phyloP scores from a whole-genome alignment of 345 rosid species.

The Adansonia digitata region DNA sequence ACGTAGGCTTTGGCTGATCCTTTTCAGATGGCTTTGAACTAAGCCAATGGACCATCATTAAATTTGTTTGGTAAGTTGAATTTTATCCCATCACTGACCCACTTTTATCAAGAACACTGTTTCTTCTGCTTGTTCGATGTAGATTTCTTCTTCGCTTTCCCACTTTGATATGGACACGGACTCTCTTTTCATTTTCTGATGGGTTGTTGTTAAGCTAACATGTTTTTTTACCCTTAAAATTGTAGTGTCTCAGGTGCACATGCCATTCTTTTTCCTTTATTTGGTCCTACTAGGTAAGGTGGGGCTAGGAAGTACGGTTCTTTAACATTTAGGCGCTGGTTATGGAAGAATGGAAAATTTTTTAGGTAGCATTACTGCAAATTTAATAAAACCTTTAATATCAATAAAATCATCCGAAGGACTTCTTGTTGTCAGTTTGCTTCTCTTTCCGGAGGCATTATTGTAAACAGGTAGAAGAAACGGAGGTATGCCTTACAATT shows the following conservation, averaged over 20 bases:
- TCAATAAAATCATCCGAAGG: neutral
- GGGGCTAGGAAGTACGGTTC: too few species aligned
- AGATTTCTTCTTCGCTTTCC: neutral
- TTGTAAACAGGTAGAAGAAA: neutral
- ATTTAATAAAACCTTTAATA: too few species aligned
- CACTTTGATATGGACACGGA: neutral
- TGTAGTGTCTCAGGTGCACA: neutral
- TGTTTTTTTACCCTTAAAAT: neutral
- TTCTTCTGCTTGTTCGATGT: neutral
- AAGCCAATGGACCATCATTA: neutral
- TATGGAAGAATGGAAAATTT: too few species aligned
- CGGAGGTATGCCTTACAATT: too few species aligned
- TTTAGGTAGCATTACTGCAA: too few species aligned
- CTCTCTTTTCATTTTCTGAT: neutral
- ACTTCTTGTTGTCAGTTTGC: neutral
- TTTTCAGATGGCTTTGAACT: neutral
- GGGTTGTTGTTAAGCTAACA: neutral
- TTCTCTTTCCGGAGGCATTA: neutral
- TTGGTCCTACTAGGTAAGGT: too few species aligned
- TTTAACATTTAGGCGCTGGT: too few species aligned
- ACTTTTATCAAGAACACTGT: neutral
- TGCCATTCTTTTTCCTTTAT: neutral
- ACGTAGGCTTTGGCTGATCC: neutral
- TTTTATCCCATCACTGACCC: neutral
- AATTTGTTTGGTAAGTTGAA: neutral